Evolutionary conservation across 2,329 filamentous ascomycete genomes (phyloP).

Genomic region (Dactylella cylindrospora): DNA sequence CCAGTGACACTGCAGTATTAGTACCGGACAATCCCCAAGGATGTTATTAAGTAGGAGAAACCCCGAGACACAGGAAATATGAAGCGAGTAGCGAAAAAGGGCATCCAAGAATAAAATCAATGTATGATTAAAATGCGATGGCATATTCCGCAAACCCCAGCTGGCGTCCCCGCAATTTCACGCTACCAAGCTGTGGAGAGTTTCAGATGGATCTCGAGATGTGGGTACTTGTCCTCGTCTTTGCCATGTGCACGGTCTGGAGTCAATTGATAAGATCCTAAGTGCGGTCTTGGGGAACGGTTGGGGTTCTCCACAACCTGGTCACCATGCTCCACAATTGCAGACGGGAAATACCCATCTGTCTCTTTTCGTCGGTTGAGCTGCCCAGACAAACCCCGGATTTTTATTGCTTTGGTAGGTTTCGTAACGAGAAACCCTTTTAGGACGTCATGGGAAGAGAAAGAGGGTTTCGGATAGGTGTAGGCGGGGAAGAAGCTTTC

Average conservation of each 20-base stretch:
- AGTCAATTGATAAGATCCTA: conserved; percentile 22
- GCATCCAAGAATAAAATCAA: not conserved
- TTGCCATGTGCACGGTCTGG: not conserved
- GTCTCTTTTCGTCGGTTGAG: not conserved
- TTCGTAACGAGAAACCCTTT: not conserved
- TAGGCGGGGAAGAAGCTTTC: too few species aligned
- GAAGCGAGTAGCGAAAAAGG: not conserved
- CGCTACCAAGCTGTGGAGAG: not conserved
- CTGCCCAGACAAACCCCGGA: conserved; percentile 8
- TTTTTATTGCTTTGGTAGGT: not conserved
- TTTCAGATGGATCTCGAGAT: not conserved
- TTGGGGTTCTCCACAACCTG: conserved; percentile 10
- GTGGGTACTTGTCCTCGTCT: not conserved
- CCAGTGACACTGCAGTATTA: too few species aligned
- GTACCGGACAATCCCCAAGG: conserved; percentile 20
- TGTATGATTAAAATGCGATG: too few species aligned
- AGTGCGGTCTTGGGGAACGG: not conserved
- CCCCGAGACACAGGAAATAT: conserved; percentile 12
- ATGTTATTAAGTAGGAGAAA: conserved; percentile 6
- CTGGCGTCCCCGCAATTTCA: conserved; percentile 2
- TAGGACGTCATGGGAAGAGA: too few species aligned
- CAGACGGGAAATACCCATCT: conserved; percentile 19
- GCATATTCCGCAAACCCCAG: too few species aligned
- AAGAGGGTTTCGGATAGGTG: too few species aligned
- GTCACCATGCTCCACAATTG: not conserved